Evolutionary conservation across 495 filamentous ascomycete genomes (phyloP), one percentile per base, ranked within the genome.

Genomic region (Penicillium bovifimosum): DNA sequence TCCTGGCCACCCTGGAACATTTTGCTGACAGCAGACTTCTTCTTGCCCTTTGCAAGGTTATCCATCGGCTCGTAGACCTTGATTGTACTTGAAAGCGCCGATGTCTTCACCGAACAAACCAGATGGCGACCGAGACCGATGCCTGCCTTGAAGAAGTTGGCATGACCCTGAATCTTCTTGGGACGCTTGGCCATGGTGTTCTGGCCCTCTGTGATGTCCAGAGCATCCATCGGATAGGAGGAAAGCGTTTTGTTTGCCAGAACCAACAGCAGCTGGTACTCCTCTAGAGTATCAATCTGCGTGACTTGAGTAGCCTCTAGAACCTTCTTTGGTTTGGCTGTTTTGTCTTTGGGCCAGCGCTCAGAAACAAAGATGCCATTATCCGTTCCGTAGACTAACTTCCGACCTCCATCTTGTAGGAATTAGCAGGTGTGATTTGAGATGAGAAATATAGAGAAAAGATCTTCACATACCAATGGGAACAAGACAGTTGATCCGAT

Each of bases 11-110:
- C 84, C 64, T 89, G 87, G 74, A 97, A 91, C 85, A 99, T 91
- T 75, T 91, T 95, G 55, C 87, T 84, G 41, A 97, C 84, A 17
- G 93, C 91, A 43, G 89, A 90, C 58, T 92, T 92, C 74, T 90
- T 95, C 72, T 89, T 90, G 18, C 86, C 84, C 68, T 88, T 90
- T 17, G 86, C 84, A 73, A 93, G 80, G 38, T 87, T 84, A 62
- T 97, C 95, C 74, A 91, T 92, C 2, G 95, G 95, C 68, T 99
- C 95, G 71, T 87, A 96, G 8, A 97, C 95, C 68, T 96, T 96
- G 76, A 99, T 93, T 8, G 91, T 96, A 8, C 88, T 93, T 35
- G 87, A 92, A 24, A 96, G 76, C 6, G 90, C 86, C 6, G 85
- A 88, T 39, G 86, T 91, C 74, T 95, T 96, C 55, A 96, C 93